Base-by-base conservation (phyloP, 345 rosid species). In the Euphorbia lathyris region DNA sequence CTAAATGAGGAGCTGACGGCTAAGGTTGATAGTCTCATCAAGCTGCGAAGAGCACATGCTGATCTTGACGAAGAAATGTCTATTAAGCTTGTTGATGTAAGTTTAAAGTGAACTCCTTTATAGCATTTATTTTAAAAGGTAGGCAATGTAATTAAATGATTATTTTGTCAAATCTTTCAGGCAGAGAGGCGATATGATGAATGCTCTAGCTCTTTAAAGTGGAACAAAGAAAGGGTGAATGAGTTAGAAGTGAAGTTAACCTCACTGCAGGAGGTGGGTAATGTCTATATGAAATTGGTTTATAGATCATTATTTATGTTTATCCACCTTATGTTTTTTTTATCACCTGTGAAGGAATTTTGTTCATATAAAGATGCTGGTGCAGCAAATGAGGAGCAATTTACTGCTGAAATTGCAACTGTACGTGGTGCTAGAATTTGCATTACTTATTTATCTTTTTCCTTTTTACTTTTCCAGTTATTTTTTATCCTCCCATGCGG, bases 1-100 rank as follows among this genome's bases (percentile, higher is more conserved):
- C 88, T 95, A 66, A 88, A 95, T 68, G 92, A 92, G 40, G 97
- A 95, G 85, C 73, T 95, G 82, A 87, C 87, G 14, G 67, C 84
- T 66, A 95, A 95, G 81, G 89, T 81, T 38, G 91, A 85, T 52
- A 81, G 82, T 71, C 84, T 87, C 45, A 71, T 79, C 48, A 86
- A 88, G 71, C 70, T 86, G 70, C 96, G 93, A 53, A 84, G 84
- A 81, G 74, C 74, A 71, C 87, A 84, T 51, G 74, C 90, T 43
- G 88, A 92, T 80, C 82, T 86, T 45, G 91, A 95, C 77, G 87
- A 93, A 47, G 92, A 92, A 63, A 69, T 95, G 89, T 88, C 93
- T 56, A 76, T 87, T 32, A 95, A 88, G 80, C 88, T 95, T 73
- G 80, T 78, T 20, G 87, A 85, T 75, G 99, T 94, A 78, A 72